Evolutionary conservation across 192 early-diverging fungal species (phyloP).

Genomic region (Coemansia javaensis): DNA sequence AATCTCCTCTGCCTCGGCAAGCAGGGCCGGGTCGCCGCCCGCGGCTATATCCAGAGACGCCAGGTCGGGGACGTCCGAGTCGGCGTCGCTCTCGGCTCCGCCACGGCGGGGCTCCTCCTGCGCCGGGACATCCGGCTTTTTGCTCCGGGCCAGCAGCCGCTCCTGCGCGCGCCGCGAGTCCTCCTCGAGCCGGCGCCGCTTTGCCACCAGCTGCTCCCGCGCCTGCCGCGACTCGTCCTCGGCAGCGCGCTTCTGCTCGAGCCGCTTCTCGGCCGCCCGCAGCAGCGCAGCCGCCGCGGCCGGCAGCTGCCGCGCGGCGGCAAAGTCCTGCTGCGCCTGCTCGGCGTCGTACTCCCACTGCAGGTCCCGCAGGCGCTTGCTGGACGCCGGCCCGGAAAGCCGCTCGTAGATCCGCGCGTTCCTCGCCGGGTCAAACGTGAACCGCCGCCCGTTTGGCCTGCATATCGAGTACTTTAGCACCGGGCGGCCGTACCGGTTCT

Average conservation of each 20-base stretch:
- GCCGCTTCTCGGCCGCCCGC: background rate
- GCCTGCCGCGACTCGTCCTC: too few relatives aligned
- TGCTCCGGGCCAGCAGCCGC: background rate
- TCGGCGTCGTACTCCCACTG: slow-evolving; percentile 42
- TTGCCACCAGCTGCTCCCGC: too few relatives aligned
- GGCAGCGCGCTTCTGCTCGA: slow-evolving; percentile 4
- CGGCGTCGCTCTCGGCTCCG: slow-evolving; percentile 11
- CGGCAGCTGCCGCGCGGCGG: slow-evolving; percentile 16
- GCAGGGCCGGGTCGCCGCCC: slow-evolving; percentile 3
- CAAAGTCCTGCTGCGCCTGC: slow-evolving; percentile 13
- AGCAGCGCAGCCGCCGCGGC: slow-evolving; percentile 4
- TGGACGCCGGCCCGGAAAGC: slow-evolving; percentile 20
- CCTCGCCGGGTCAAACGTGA: slow-evolving; percentile 64
- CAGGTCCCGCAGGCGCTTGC: slow-evolving; percentile 16
- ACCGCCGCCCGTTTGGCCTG: slow-evolving; percentile 52
- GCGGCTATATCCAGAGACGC: slow-evolving; percentile 7
- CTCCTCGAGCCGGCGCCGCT: background rate
- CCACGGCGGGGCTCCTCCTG: too few relatives aligned
- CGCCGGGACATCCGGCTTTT: background rate
- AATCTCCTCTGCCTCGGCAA: slow-evolving; percentile 35
- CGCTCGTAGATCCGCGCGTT: slow-evolving; percentile 64
- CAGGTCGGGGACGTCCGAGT: slow-evolving; percentile 13
- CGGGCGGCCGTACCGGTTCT: slow-evolving; percentile 65
- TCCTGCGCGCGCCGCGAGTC: background rate
- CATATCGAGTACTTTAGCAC: slow-evolving; percentile 64